These are phyloP conservation scores for Xylaria sp. DNA, from an alignment of 2,329 filamentous ascomycete species.

Conservation along the genomic window DNA sequence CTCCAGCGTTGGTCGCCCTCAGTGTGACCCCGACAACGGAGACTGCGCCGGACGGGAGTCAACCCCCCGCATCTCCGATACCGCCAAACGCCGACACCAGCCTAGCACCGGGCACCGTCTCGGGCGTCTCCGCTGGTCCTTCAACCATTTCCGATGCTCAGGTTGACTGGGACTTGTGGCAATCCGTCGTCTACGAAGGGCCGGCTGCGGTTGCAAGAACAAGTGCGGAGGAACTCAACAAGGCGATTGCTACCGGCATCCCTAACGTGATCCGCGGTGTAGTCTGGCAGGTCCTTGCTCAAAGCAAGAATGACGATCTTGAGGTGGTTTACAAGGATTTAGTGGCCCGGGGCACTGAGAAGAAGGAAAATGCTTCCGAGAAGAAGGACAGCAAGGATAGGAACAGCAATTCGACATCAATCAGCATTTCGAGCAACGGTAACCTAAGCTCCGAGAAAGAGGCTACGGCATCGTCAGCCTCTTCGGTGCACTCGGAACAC, in stretches of 20 bases:
- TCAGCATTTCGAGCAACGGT: conserved; percentile 56
- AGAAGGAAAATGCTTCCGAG: too few relatives aligned
- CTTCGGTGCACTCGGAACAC: conserved; percentile 78
- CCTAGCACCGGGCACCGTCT: conserved; percentile 82
- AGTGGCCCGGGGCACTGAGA: conserved; percentile 76
- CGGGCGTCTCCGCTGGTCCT: conserved; percentile 76
- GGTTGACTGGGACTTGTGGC: conserved; percentile 99
- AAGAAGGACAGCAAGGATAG: too few relatives aligned
- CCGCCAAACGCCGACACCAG: conserved; percentile 68
- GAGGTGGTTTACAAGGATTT: conserved; percentile 87
- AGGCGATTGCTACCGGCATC: conserved; percentile 89
- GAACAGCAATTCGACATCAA: conserved; percentile 48
- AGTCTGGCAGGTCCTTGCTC: conserved; percentile 95
- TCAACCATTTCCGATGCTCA: conserved; percentile 70
- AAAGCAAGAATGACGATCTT: conserved; percentile 90
- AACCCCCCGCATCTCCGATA: conserved; percentile 50
- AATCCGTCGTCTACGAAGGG: conserved; percentile 92
- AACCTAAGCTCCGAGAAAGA: conserved; percentile 66
- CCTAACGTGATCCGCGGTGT: conserved; percentile 96
- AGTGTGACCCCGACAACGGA: conserved; percentile 35
- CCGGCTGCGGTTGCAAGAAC: conserved; percentile 85
- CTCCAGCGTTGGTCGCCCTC: conserved; percentile 37
- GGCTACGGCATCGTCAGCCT: conserved; percentile 74
- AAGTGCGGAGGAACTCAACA: conserved; percentile 86
- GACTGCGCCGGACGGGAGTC: conserved; percentile 29